Evolutionary conservation across 2,329 filamentous ascomycete species (phyloP).

Genomic region (Calonectria pauciramosa): DNA sequence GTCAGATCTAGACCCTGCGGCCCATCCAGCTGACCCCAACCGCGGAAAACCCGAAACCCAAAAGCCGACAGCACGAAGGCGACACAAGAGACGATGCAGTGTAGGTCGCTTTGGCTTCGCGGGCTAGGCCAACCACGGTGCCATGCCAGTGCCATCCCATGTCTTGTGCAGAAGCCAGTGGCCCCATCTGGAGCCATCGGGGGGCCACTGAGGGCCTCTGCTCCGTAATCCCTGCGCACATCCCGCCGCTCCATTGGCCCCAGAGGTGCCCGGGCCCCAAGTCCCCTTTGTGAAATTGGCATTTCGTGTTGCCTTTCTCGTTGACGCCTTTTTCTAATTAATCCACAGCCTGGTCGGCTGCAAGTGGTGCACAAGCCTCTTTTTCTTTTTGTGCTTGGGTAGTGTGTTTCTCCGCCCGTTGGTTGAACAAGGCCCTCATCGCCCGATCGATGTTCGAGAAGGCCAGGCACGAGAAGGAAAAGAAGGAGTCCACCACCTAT

Average conservation of each 20-base stretch:
- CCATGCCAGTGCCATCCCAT: slow-evolving; percentile 6
- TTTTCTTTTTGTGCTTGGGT: background rate
- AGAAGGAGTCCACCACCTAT: background rate
- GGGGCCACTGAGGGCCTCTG: background rate
- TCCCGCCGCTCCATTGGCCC: slow-evolving; percentile 27
- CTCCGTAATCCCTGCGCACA: slow-evolving; percentile 24
- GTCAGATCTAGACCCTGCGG: slow-evolving; percentile 9
- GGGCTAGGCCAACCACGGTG: background rate
- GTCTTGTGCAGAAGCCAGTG: background rate
- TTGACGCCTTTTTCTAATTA: slow-evolving; percentile 10
- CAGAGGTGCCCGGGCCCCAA: slow-evolving; percentile 6
- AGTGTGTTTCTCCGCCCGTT: background rate
- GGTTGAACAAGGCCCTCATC: slow-evolving; percentile 2
- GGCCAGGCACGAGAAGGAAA: slow-evolving; percentile 2
- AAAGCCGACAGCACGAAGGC: background rate
- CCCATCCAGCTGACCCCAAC: slow-evolving; percentile 5
- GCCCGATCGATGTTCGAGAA: slow-evolving; percentile 18
- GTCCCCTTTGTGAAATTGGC: slow-evolving; percentile 26
- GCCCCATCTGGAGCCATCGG: background rate
- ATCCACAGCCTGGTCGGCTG: slow-evolving; percentile 1
- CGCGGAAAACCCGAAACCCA: slow-evolving; percentile 9
- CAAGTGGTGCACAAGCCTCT: slow-evolving; percentile 9
- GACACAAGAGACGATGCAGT: slow-evolving; percentile 7
- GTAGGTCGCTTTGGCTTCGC: background rate
- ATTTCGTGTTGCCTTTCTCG: slow-evolving; percentile 24